phyloP scores from a whole-genome alignment of 768 basidiomycete species.

The Jaapia argillacea region DNA sequence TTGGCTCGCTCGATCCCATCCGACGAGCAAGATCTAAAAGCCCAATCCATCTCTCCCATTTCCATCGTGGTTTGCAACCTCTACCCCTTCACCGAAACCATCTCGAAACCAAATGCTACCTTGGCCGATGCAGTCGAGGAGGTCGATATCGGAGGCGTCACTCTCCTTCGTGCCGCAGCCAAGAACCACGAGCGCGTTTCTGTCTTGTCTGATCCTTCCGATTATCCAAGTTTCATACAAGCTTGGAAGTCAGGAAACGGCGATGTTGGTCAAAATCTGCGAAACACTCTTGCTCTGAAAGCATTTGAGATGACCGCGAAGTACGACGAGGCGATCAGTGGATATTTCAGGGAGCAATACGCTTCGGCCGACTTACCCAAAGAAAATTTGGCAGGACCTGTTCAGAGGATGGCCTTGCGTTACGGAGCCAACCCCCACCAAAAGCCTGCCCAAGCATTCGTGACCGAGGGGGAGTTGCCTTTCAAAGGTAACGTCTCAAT shows the following conservation, averaged over 20 bases:
- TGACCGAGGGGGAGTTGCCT: slow-evolving; percentile 79
- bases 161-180: slow-evolving; percentile 92
- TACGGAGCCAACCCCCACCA: slow-evolving; percentile 99
- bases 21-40: slow-evolving; percentile 76
- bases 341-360: slow-evolving; percentile 95
- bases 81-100: slow-evolving; percentile 92
- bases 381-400: slow-evolving; percentile 53
- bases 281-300: slow-evolving; percentile 83
- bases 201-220: slow-evolving; percentile 79
- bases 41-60: slow-evolving; percentile 85
- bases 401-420: slow-evolving; percentile 79
- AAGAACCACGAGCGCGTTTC: slow-evolving; percentile 95
- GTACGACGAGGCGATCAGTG: slow-evolving; percentile 93
- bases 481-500: slow-evolving; percentile 75
- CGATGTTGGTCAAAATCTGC: slow-evolving; percentile 58
- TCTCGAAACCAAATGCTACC: slow-evolving; percentile 81
- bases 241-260: slow-evolving; percentile 72
- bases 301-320: slow-evolving; percentile 94
- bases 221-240: slow-evolving; percentile 75
- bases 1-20: slow-evolving; percentile 87
- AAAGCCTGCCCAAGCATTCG: slow-evolving; percentile 95
- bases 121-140: slow-evolving; percentile 93
- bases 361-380: slow-evolving; percentile 64
- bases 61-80: slow-evolving; percentile 98
- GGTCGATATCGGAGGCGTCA: slow-evolving; percentile 98